Conservation (phyloP, 345 rosid genomes). For the thale cress (Arabidopsis thaliana) region DNA sequence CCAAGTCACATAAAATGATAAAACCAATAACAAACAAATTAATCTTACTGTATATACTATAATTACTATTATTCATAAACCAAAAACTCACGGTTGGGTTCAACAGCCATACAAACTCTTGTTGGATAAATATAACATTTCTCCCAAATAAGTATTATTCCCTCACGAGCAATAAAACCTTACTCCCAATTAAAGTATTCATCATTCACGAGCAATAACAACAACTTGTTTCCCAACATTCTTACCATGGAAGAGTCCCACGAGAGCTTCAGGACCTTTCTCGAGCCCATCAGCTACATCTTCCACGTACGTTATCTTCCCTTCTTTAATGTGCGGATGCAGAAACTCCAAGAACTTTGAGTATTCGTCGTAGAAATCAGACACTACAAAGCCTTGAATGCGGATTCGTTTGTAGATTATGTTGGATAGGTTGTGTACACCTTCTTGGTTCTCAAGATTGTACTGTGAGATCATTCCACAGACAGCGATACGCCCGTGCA, state of each 20-base stretch:
- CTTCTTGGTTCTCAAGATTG: slow-evolving; percentile 52
- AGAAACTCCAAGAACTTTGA: slow-evolving; percentile 52
- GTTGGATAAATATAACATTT: not conserved
- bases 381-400: slow-evolving; percentile 47
- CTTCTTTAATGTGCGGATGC: slow-evolving; percentile 49
- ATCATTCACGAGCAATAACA: slow-evolving; percentile 41
- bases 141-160: not conserved
- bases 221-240: slow-evolving; percentile 68
- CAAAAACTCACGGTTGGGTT: not conserved
- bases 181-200: not conserved
- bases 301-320: slow-evolving; percentile 59
- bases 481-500: slow-evolving; percentile 48
- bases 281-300: slow-evolving; percentile 65
- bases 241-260: slow-evolving; percentile 59
- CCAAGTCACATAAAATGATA: not conserved
- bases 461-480: slow-evolving; percentile 72
- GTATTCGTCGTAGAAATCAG: slow-evolving; percentile 55
- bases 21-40: not conserved
- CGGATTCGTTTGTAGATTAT: slow-evolving; percentile 46
- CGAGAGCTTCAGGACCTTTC: slow-evolving; percentile 56
- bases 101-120: not conserved
- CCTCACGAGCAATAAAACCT: slow-evolving; percentile 32
- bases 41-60: not conserved
- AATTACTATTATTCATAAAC: not conserved
- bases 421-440: slow-evolving; percentile 41